Evolutionary conservation across 176 grass and related monocot genomes (phyloP).

Genomic region (Rhynchospora pubera): DNA sequence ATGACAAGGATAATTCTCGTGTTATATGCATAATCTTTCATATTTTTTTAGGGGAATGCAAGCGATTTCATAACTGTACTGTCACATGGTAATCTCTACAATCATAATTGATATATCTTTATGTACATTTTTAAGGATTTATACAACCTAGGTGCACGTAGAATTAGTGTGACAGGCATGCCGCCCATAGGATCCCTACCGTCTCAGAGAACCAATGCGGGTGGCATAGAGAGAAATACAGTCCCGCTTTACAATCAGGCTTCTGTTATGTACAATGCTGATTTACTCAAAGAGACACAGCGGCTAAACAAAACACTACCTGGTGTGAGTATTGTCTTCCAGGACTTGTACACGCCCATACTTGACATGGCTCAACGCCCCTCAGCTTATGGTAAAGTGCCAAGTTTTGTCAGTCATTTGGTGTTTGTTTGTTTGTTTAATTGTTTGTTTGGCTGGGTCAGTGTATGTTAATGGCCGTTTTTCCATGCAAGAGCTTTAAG

Average conservation of each 20-base stretch:
- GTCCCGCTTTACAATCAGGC: constrained; percentile 71
- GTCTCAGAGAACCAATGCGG: constrained; percentile 70
- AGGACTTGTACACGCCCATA: constrained; percentile 58
- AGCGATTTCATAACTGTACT: neutral
- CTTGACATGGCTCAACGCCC: constrained; percentile 66
- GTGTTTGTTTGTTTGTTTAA: neutral
- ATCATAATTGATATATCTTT: constrained; percentile 4
- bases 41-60: neutral
- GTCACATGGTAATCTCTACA: neutral
- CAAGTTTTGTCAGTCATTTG: neutral
- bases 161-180: constrained; percentile 33
- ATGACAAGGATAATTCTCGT: no score
- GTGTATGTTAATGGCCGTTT: neutral
- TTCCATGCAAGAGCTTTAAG: neutral
- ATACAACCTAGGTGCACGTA: constrained; percentile 39
- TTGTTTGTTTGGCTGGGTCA: neutral
- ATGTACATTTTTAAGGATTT: constrained; percentile 32
- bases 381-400: constrained; percentile 39
- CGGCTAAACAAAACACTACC: constrained; percentile 51
- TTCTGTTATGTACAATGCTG: constrained; percentile 44
- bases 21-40: no score
- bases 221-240: constrained; percentile 55
- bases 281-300: constrained; percentile 48
- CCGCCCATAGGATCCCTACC: constrained; percentile 80
- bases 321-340: constrained; percentile 41